These are phyloP conservation scores for Dioszegia aurantiaca DNA, from an alignment of 768 basidiomycete species.

Conservation along the genomic window DNA sequence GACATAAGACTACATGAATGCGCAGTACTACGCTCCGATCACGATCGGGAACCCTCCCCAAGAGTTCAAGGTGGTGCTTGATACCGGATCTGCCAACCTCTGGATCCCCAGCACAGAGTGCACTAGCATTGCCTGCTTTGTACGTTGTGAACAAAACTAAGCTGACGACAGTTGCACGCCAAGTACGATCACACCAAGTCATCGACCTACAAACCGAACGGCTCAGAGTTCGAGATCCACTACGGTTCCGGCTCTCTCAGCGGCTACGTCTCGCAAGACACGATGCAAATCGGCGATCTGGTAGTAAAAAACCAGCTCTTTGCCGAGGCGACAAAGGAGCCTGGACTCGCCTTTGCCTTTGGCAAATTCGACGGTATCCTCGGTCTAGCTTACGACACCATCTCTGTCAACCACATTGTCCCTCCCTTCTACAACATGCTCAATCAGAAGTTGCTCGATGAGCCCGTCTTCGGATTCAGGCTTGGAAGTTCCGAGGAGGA, in stretches of 20 bases:
- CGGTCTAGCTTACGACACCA: slow-evolving; percentile 91
- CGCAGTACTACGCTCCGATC: slow-evolving; percentile 93
- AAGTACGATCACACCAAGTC: slow-evolving; percentile 83
- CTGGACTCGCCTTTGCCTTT: slow-evolving; percentile 91
- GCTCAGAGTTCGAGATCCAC: slow-evolving; percentile 79
- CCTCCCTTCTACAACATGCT: slow-evolving; percentile 97
- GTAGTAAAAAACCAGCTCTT: slow-evolving; percentile 74
- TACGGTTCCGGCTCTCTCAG: slow-evolving; percentile 97
- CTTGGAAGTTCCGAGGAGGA: slow-evolving; percentile 80
- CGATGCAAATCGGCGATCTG: slow-evolving; percentile 76
- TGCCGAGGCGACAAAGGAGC: slow-evolving; percentile 92
- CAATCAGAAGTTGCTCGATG: slow-evolving; percentile 71
- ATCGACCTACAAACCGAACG: slow-evolving; percentile 83
- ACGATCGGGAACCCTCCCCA: slow-evolving; percentile 79
- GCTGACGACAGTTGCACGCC: slow-evolving; percentile 61
- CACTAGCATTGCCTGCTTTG: slow-evolving; percentile 52
- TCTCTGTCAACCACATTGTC: slow-evolving; percentile 78
- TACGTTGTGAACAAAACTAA: slow-evolving; percentile 23
- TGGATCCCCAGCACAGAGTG: slow-evolving; percentile 69
- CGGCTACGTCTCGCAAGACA: slow-evolving; percentile 86
- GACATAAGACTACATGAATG: slow-evolving; percentile 86
- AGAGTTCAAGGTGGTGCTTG: slow-evolving; percentile 90
- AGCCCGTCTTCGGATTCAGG: slow-evolving; percentile 91
- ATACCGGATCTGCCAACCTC: slow-evolving; percentile 74
- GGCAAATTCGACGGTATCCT: slow-evolving; percentile 89